Base-by-base conservation (phyloP, 306 rosid species). In the Coriaria nepalensis region DNA sequence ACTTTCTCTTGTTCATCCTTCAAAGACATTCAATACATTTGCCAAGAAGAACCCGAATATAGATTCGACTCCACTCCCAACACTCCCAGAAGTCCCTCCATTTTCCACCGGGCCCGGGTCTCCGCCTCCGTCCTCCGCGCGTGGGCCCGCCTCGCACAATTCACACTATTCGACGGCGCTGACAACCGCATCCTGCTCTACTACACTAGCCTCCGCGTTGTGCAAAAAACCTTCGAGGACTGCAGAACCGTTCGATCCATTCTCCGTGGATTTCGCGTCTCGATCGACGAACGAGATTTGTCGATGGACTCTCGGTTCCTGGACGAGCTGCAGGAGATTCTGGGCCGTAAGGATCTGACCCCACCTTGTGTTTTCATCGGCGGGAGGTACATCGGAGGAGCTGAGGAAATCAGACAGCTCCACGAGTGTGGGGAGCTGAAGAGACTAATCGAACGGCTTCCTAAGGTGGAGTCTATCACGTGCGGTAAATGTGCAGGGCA, bases 251-350 rank as follows among this genome's bases (percentile, higher is more conserved):
- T 79, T 47, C 68, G 73, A 14, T 78, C 90, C 0, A 84, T 88
- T 20, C 80, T 88, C 43, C 73, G 62, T 0, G 70, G 77, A 9
- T 78, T 78, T 49, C 57, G 58, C 5, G 77, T 77, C 40, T 68
- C 75, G 5, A 40, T 84, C 43, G 97, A 88, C 75, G 93, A 84
- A 49, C 83, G 97, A 13, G 97, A 88, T 43, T 70, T 88, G 33
- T 78, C 90, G 6, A 74, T 88, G 60, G 97, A 84, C 65, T 61
- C 68, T 0, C 49, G 52, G 29, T 84, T 63, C 44, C 64, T 72
- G 13, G 59, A 72, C 38, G 95, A 88, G 61, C 60, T 88, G 9
- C 75, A 73, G 57, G 63, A 5, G 48, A 60, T 78, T 34, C 46
- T 76, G 4, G 82, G 86, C 8, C 47, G 66, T 13, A 67, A 58